Conservation (phyloP, 495 filamentous ascomycete species). For the Daldinia concentrica region DNA sequence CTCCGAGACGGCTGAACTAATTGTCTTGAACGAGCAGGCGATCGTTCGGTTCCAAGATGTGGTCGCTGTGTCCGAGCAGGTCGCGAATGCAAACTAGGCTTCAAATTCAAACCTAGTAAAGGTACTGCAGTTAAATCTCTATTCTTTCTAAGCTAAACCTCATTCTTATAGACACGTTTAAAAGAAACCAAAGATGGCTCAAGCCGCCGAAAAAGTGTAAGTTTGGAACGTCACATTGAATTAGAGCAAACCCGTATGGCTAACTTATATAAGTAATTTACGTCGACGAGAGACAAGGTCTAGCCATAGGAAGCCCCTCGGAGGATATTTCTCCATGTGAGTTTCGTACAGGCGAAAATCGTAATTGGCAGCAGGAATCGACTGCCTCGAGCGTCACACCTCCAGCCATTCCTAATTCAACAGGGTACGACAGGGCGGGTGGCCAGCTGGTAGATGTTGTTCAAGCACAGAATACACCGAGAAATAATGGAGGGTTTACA, state of each 20-base stretch:
- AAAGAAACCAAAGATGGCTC: conserved; percentile 42
- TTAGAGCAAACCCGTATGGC: neutral
- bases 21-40: conserved; percentile 44
- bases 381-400: conserved; percentile 19
- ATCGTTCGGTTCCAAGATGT: conserved; percentile 54
- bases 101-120: conserved; percentile 47
- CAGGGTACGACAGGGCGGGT: neutral
- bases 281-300: conserved; percentile 40
- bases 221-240: neutral
- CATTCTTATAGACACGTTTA: conserved; percentile 36
- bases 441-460: neutral
- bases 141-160: conserved; percentile 2
- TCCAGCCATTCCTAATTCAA: conserved; percentile 2
- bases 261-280: conserved; percentile 38
- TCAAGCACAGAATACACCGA: neutral
- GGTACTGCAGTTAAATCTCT: conserved; percentile 18
- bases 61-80: conserved; percentile 50
- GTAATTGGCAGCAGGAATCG: conserved; percentile 12
- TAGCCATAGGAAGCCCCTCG: conserved; percentile 26
- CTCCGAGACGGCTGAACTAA: neutral
- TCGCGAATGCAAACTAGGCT: conserved; percentile 46
- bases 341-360: conserved; percentile 21
- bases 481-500: neutral
- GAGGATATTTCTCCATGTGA: conserved; percentile 32
- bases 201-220: conserved; percentile 41